Base-by-base conservation (phyloP, 805 yeast genomes). In the Danielozyma ontarioensis region DNA sequence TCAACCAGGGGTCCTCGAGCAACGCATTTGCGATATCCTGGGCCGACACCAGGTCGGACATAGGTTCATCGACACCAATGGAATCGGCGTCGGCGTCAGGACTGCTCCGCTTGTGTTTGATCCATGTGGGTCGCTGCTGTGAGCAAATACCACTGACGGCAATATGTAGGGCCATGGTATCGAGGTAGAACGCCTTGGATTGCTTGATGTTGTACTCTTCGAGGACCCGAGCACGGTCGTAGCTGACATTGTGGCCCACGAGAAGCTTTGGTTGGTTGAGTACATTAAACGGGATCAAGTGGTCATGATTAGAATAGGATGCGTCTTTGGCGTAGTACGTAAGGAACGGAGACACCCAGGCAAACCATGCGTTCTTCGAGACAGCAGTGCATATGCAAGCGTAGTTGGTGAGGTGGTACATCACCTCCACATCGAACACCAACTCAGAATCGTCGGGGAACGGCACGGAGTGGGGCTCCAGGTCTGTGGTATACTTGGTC, bases 81-180 rank as follows among this genome's bases (percentile, higher is more conserved):
- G 35, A 44, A 23, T 15, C 19, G 16, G 28, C 13, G 24, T 41
- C 42, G 14, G 44, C 43, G 5, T 37, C 45, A n/a, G 44, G 42
- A 25, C 50, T 47, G 30, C 56, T 59, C 40, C 70, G 79, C 27
- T 62, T 68, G 45, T 72, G 78, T 39, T 74, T 78, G 45, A 74
- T 55, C 84, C 93, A 93, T 13, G 73, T 68, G 0, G 87, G 82
- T 40, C 97, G 60, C 51, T 93, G 98, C 46, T 85, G 78, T 2
- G 97, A 85, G 54, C 96, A 86, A 74, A 93, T 81, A 0, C 99
- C 99, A 32, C 82, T 77, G 0, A 80, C 76, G 1, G 97, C 94
- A 22, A 89, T 77, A 57, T 93, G 99, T 13, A 93, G 61, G 1
- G 97, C 82, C 88, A 90, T 84, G 1, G 95, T 89, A 56, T 93